Evolutionary conservation across 495 filamentous ascomycete genomes (phyloP), one percentile per base, ranked within the genome.

Genomic region (Lineolata rhizophorae): DNA sequence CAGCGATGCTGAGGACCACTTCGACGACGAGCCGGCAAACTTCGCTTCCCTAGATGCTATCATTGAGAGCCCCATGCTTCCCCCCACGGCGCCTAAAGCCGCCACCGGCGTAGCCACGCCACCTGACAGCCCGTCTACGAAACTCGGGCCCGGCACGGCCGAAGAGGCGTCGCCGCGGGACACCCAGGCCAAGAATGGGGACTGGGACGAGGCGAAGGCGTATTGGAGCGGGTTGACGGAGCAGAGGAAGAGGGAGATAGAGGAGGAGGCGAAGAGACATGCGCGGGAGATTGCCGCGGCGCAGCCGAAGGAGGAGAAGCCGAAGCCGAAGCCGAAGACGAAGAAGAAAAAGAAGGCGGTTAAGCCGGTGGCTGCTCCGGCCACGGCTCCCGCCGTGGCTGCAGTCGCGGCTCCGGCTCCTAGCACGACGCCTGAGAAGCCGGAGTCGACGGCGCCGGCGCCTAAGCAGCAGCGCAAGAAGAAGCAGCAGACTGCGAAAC

Each of bases 11-110:
- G 72, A 72, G 26, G 83, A 92, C 45, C 76, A 81, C 33, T 52
- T 76, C 1, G 60, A 63, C 0, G 69, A 84, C 18, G 31, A 59
- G 25, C 72, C 71, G 3, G 69, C 72, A 39, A 78, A 75, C 0
- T 92, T 83, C 50, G 63, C 73, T 29, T 90, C 79, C 9, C 67
- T 93, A 28, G 68, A 91, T 52, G 83, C 83, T 18, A 72, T 91
- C 27, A 61, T 90, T 2, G 72, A 83, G 31, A 70, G 62, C 30
- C 65, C 72, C 3, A 38, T 44, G 9, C 20, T 27, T 17, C 16
- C 34, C 13, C 29, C 31, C 39, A 27, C 29, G 10, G n/a, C n/a
- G n/a, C n/a, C n/a, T n/a, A n/a, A n/a, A n/a, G n/a, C n/a, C n/a
- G n/a, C n/a, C n/a, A n/a, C n/a, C n/a, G n/a, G n/a, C n/a, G n/a